phyloP scores from a whole-genome alignment of 2,329 filamentous ascomycete genomes.

The Rutstroemia sp. region DNA sequence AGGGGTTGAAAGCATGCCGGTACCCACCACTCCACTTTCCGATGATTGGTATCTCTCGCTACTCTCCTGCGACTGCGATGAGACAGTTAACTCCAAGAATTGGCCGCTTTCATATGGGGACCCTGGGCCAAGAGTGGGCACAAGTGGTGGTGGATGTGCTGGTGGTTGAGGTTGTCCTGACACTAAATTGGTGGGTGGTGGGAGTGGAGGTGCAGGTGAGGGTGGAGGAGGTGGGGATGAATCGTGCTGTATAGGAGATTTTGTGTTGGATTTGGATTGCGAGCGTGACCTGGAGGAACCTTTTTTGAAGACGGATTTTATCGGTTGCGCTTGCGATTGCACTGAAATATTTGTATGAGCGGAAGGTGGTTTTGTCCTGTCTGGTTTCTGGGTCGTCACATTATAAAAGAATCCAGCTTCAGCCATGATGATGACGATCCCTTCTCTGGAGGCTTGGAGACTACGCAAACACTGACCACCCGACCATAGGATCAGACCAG shows the following conservation, averaged over 20 bases:
- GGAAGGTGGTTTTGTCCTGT: constrained; percentile 19
- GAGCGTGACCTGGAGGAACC: constrained; percentile 8
- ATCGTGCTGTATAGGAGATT: not conserved
- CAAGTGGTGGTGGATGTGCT: constrained; percentile 6
- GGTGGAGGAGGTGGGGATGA: too few relatives aligned
- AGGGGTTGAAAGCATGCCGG: constrained; percentile 27
- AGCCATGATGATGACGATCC: constrained; percentile 14
- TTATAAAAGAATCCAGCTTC: constrained; percentile 24
- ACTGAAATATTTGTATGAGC: constrained; percentile 19
- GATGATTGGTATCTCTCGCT: not conserved
- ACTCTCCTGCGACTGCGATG: not conserved
- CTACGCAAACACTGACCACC: too few relatives aligned
- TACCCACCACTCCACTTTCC: not conserved
- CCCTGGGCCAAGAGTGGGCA: constrained; percentile 1
- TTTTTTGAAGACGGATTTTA: constrained; percentile 16
- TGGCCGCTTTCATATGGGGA: constrained; percentile 3
- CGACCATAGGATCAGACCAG: too few relatives aligned
- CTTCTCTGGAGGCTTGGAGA: not conserved
- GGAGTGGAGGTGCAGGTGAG: too few relatives aligned
- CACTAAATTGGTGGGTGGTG: not conserved
- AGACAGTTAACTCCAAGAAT: constrained; percentile 9
- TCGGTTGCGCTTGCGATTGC: constrained; percentile 17
- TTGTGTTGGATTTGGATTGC: constrained; percentile 11
- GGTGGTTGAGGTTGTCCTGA: not conserved
- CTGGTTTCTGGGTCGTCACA: constrained; percentile 12